Evolutionary conservation across 2,329 filamentous ascomycete genomes (phyloP).

Genomic region (Leptosphaerulina australis): DNA sequence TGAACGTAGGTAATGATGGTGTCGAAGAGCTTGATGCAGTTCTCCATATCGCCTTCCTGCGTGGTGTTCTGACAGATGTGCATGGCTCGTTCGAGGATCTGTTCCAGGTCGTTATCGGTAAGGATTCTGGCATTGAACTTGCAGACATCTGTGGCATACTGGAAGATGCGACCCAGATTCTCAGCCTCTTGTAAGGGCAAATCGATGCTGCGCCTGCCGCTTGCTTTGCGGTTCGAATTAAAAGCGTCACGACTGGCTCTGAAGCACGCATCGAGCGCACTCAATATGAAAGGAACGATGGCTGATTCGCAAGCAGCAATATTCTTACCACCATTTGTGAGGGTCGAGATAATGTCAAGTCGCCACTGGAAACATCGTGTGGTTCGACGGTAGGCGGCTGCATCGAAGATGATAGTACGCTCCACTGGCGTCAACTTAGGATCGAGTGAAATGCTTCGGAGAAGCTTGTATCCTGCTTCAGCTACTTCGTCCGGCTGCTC

Average conservation of each 20-base stretch:
- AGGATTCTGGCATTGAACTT: constrained; percentile 77
- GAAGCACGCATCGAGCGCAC: constrained; percentile 44
- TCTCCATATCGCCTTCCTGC: constrained; percentile 67
- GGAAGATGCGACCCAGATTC: constrained; percentile 65
- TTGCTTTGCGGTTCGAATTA: constrained; percentile 31
- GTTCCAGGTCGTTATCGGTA: constrained; percentile 65
- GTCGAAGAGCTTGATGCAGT: constrained; percentile 71
- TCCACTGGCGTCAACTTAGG: constrained; percentile 44
- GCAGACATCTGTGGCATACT: constrained; percentile 70
- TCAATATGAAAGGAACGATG: constrained; percentile 43
- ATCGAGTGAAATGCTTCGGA: constrained; percentile 43
- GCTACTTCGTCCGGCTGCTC: constrained; percentile 43
- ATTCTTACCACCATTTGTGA: constrained; percentile 48
- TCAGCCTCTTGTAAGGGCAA: constrained; percentile 35
- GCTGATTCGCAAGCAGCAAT: constrained; percentile 47
- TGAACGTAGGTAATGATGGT: constrained; percentile 74
- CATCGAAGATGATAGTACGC: constrained; percentile 49
- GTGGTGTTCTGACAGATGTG: constrained; percentile 72
- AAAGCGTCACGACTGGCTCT: constrained; percentile 37
- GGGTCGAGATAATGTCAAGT: constrained; percentile 43
- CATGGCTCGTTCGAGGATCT: constrained; percentile 67
- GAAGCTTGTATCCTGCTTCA: constrained; percentile 43
- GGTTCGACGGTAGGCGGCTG: constrained; percentile 36
- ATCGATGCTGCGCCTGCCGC: constrained; percentile 33
- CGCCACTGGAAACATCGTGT: constrained; percentile 41